A percentile compares a stretch with the other conserved stretches of the same genome.
phyloP scores from a whole-genome alignment of 371 early-diverging fungal genomes.

The Syncephalis fuscata region DNA sequence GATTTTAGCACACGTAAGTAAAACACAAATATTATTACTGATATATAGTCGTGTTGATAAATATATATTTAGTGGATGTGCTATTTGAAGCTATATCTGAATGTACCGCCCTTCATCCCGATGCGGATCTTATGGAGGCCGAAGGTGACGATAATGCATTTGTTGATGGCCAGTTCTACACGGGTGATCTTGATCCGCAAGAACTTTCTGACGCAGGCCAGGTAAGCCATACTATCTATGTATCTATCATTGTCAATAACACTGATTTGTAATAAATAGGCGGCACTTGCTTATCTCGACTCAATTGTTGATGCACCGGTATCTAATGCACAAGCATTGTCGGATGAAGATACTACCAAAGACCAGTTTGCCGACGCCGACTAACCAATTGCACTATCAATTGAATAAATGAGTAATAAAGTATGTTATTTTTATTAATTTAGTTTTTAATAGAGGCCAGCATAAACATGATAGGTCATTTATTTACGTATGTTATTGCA shows the following conservation, averaged over 20 bases:
- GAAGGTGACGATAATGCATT: constrained; percentile 7
- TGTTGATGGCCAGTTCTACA: background rate
- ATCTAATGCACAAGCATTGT: background rate
- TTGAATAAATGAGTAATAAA: too few species aligned
- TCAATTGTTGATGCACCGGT: constrained; percentile 1
- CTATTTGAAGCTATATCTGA: constrained; percentile 10
- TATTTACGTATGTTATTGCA: too few species aligned
- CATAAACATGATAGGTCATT: background rate
- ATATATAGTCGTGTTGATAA: background rate
- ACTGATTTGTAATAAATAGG: background rate
- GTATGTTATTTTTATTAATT: too few species aligned
- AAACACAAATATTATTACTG: too few species aligned
- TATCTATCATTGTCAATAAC: background rate
- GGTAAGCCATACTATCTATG: background rate
- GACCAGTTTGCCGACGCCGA: too few species aligned
- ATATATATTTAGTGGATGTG: constrained; percentile 5
- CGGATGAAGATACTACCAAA: too few species aligned
- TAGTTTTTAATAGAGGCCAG: too few species aligned
- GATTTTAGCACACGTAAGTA: constrained; percentile 4
- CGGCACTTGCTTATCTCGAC: constrained; percentile 3
- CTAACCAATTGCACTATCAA: too few species aligned
- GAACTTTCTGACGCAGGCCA: background rate
- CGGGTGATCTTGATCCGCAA: background rate
- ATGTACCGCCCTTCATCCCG: constrained; percentile 10
- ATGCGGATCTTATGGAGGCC: constrained; percentile 6